Percentiles rank a stretch among this genome's conserved stretches.
Evolutionary conservation across 2,329 filamentous ascomycete genomes (phyloP).

Genomic region (Aspergillus terreus): DNA sequence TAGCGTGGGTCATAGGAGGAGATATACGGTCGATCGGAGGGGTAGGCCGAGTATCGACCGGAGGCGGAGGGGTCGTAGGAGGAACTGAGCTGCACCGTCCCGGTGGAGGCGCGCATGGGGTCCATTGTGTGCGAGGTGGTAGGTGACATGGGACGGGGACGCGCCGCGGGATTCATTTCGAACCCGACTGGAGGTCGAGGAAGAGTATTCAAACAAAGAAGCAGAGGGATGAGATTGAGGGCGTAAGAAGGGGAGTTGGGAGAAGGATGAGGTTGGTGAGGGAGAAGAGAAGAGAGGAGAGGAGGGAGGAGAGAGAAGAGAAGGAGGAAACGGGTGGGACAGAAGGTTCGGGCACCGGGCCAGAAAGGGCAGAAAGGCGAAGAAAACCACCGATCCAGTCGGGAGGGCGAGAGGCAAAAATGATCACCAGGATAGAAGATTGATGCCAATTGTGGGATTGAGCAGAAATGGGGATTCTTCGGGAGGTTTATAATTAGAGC

Average conservation of each 20-base stretch:
- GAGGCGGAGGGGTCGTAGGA: conserved; percentile 30
- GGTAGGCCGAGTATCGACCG: conserved; percentile 28
- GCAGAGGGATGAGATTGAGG: not conserved
- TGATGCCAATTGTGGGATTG: no score
- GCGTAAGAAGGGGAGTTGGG: not conserved
- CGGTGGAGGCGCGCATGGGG: conserved; percentile 40
- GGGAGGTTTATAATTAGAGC: no score
- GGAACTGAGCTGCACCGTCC: conserved; percentile 33
- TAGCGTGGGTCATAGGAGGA: conserved; percentile 26
- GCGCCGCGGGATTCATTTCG: conserved; percentile 28
- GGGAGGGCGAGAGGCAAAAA: conserved; percentile 4
- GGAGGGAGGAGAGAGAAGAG: not conserved
- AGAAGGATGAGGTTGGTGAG: not conserved
- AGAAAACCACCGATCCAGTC: conserved; percentile 4
- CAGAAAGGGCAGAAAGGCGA: conserved; percentile 5
- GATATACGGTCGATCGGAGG: conserved; percentile 28
- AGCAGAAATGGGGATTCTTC: no score
- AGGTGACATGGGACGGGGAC: conserved; percentile 35
- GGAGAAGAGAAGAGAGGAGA: not conserved
- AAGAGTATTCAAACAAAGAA: not conserved
- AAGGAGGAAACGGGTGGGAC: not conserved
- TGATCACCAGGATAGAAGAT: no score
- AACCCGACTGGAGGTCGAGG: not conserved
- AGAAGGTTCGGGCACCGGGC: conserved; percentile 12
- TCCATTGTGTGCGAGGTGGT: conserved; percentile 30